phyloP scores from a whole-genome alignment of 345 rosid species.

The Citrus inodora region DNA sequence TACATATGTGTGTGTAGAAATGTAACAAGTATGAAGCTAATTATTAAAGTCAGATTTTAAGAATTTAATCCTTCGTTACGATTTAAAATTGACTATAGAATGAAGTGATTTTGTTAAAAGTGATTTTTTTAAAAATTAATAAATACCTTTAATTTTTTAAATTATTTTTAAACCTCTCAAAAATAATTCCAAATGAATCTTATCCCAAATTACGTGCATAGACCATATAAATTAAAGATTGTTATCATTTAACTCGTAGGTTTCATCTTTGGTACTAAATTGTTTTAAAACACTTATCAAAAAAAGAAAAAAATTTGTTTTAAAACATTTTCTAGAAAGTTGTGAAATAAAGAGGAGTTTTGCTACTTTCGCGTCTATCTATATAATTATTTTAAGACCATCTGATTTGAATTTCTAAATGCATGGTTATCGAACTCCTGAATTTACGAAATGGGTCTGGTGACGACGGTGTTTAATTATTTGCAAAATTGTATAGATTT shows the following conservation, averaged over 20 bases:
- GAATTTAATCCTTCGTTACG: fast-evolving
- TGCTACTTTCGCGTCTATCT: neutral
- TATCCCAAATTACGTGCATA: too few relatives aligned
- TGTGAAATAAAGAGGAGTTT: neutral
- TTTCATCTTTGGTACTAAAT: neutral
- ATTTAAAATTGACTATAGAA: too few relatives aligned
- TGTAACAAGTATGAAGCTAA: too few relatives aligned
- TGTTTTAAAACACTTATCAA: neutral
- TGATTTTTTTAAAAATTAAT: too few relatives aligned
- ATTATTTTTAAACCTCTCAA: too few relatives aligned
- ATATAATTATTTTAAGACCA: neutral
- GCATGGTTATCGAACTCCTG: neutral
- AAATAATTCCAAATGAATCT: too few relatives aligned
- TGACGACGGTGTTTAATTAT: too few relatives aligned
- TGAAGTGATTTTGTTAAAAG: too few relatives aligned
- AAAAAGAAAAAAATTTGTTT: neutral
- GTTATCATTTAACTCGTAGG: neutral
- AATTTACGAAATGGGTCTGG: neutral
- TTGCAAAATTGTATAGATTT: too few relatives aligned
- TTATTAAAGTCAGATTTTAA: too few relatives aligned
- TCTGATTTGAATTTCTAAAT: neutral
- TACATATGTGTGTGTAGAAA: too few relatives aligned
- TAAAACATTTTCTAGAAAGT: neutral
- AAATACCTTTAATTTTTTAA: too few relatives aligned
- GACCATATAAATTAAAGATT: neutral